phyloP scores from a whole-genome alignment of 148 eudicot species.

The Chenopodium formosanum region DNA sequence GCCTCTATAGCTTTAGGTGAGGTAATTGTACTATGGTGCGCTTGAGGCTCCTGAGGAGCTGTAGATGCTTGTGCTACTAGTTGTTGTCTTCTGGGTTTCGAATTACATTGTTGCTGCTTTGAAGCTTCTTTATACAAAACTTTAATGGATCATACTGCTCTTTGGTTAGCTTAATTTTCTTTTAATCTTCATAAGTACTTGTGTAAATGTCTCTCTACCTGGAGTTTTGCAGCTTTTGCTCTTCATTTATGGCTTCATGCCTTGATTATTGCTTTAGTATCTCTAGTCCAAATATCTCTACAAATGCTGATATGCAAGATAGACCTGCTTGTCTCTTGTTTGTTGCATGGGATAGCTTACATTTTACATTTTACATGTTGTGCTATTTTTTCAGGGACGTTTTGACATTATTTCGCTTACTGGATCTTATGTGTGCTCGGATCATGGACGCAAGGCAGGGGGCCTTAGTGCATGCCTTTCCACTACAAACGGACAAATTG shows the following conservation, averaged over 20 bases:
- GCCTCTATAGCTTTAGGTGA: neutral
- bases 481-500: constrained; percentile 49
- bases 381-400: constrained; percentile 52
- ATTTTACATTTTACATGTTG: neutral
- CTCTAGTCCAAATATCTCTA: neutral
- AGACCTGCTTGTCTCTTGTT: neutral
- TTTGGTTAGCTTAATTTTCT: neutral
- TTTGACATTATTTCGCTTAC: constrained; percentile 63
- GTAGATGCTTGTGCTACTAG: neutral
- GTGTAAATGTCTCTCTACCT: neutral
- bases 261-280: neutral
- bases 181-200: neutral
- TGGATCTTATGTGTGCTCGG: constrained; percentile 65
- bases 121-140: neutral
- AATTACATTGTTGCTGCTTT: neutral
- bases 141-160: neutral
- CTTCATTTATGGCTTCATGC: neutral
- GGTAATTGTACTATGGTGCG: neutral
- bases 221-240: neutral
- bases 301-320: neutral
- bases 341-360: constrained; percentile 5
- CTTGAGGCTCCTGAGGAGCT: neutral
- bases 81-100: neutral
- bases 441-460: constrained; percentile 63
- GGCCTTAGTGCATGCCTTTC: constrained; percentile 69